Conservation (phyloP, 83 land plant species). For the Picea mariana region DNA sequence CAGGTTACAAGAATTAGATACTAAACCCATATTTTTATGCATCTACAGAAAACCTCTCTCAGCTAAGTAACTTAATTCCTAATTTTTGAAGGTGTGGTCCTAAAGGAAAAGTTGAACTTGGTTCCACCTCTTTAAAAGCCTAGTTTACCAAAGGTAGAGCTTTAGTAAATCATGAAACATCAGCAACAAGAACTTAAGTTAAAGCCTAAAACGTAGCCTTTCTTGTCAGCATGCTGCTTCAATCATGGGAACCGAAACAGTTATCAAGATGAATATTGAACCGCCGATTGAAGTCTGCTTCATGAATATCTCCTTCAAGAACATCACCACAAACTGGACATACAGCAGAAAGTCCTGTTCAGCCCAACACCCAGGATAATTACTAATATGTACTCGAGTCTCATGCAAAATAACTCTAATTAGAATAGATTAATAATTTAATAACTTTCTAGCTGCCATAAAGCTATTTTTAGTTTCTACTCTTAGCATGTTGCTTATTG, state of each 20-base stretch:
- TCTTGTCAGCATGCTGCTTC: background rate
- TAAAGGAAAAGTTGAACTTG: too few species aligned
- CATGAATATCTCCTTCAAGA: constrained; percentile 14
- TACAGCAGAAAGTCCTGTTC: constrained; percentile 9
- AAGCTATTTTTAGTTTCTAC: constrained; percentile 5
- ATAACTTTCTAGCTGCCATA: background rate
- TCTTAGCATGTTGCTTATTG: background rate
- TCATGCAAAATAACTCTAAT: background rate
- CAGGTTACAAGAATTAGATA: too few species aligned
- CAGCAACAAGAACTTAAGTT: too few species aligned
- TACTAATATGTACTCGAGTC: background rate
- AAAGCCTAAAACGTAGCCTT: too few species aligned
- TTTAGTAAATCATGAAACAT: too few species aligned
- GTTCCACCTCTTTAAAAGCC: too few species aligned
- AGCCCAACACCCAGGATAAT: background rate
- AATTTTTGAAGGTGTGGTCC: too few species aligned
- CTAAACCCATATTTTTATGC: too few species aligned
- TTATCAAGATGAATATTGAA: constrained; percentile 7
- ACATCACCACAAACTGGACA: constrained; percentile 7
- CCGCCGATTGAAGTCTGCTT: constrained; percentile 9
- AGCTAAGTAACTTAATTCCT: too few species aligned
- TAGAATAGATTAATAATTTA: background rate
- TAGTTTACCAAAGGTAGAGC: too few species aligned
- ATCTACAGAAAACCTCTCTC: too few species aligned
- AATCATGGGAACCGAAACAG: constrained; percentile 1